phyloP scores from a whole-genome alignment of 2,329 filamentous ascomycete genomes.

The Tolypocladium amazonense region DNA sequence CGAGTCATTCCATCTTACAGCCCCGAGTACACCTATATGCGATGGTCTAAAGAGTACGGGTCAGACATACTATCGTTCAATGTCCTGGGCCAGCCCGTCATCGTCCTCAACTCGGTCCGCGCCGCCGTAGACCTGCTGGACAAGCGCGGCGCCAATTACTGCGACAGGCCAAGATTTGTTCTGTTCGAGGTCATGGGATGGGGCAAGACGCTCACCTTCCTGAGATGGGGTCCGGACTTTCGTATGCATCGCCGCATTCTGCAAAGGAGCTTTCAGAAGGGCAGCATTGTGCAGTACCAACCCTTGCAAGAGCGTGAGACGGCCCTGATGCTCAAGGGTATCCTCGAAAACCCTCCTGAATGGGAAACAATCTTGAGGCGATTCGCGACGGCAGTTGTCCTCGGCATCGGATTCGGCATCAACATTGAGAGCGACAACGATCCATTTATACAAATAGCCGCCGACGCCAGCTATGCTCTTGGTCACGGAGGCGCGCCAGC shows the following conservation, averaged over 20 bases:
- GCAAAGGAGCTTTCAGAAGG: constrained; percentile 30
- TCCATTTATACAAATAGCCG: constrained; percentile 28
- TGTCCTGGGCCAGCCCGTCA: constrained; percentile 21
- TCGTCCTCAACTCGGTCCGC: constrained; percentile 32
- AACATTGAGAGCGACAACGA: constrained; percentile 23
- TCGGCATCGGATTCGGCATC: constrained; percentile 33
- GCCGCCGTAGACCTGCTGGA: constrained; percentile 33
- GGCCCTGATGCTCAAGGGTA: constrained; percentile 15
- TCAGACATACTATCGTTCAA: constrained; percentile 22
- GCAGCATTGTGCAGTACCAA: constrained; percentile 22
- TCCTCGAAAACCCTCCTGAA: constrained; percentile 17
- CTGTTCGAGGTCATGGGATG: constrained; percentile 33
- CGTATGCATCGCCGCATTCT: constrained; percentile 32
- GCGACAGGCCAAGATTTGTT: constrained; percentile 33
- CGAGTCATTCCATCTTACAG: constrained; percentile 27
- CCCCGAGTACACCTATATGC: constrained; percentile 19
- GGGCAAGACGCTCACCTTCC: constrained; percentile 33
- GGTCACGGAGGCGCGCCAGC: constrained; percentile 17
- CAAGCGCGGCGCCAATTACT: constrained; percentile 32
- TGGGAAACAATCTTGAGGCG: constrained; percentile 27
- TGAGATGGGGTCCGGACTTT: constrained; percentile 29
- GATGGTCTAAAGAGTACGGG: constrained; percentile 38
- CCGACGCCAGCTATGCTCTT: constrained; percentile 16
- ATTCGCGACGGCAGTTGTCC: constrained; percentile 29
- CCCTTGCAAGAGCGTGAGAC: constrained; percentile 25